phyloP scores from a whole-genome alignment of 2,329 filamentous ascomycete genomes.

The Microdochium bolleyi region DNA sequence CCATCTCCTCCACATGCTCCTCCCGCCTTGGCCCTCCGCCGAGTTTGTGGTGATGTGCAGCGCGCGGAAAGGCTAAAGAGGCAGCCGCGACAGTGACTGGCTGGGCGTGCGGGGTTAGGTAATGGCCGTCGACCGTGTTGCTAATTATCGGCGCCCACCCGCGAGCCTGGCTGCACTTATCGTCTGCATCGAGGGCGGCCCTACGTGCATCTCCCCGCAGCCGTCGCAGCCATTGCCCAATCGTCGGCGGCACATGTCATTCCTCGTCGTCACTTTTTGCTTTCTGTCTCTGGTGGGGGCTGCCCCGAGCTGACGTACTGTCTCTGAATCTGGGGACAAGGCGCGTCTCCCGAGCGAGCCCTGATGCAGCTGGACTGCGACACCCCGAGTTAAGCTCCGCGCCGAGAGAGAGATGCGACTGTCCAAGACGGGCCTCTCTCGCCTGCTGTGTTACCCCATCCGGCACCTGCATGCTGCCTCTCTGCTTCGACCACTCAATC shows the following conservation, averaged over 20 bases:
- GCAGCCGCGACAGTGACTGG: background rate
- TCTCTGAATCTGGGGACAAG: background rate
- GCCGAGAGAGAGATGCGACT: background rate
- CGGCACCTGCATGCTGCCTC: background rate
- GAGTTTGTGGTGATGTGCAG: background rate
- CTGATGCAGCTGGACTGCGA: background rate
- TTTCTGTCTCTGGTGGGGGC: background rate
- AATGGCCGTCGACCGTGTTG: background rate
- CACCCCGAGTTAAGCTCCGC: background rate
- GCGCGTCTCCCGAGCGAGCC: background rate
- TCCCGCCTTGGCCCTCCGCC: background rate
- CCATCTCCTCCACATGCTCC: no score
- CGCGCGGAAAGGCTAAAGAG: background rate
- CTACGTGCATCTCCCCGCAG: background rate
- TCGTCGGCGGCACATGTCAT: background rate
- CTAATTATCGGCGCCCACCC: background rate
- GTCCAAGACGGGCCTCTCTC: background rate
- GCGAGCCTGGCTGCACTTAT: background rate
- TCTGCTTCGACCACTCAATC: background rate
- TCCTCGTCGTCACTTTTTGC: background rate
- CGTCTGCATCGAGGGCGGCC: background rate
- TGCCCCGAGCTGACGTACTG: background rate
- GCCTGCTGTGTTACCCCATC: background rate
- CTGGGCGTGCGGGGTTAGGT: background rate
- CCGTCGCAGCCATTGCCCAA: background rate